Base-by-base conservation (phyloP, 2,329 filamentous ascomycete genomes). In the Ophiostoma tasmaniense region DNA sequence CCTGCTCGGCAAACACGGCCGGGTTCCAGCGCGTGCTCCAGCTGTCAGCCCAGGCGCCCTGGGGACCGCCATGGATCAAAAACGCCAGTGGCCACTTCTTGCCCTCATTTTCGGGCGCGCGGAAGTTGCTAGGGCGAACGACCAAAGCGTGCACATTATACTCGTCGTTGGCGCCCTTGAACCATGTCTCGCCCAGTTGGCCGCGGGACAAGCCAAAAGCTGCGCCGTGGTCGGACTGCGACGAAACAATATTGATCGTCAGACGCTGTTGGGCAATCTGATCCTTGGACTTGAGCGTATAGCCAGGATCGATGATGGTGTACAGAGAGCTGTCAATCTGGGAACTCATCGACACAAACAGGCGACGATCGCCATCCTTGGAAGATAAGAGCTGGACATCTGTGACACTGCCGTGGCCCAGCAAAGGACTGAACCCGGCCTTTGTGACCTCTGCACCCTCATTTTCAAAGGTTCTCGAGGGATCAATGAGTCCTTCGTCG, bases 21-120 rank as follows among this genome's bases (percentile, higher is more conserved):
- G 90, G 89, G 76, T 96, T 96, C 92, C 92, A 96, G 22, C 92
- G 83, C 2, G 89, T 92, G 76, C 85, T 90, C 91, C 92, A 96
- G 35, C 84, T 81, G 74, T 95, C 89, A 39, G 78, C 80, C 89
- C 90, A 94, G 0, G 90, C 86, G 28, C 88, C 86, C 76, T 95
- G 91, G 0, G 92, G 92, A 0, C 92, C 92, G 68, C 92, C 92
- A 75, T 96, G 92, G 71, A 96, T 90, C 59, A 93, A 80, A 75
- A 93, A 89, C 1, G 90, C 87, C 4, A 96, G 81, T 0, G 92
- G 92, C 74, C 94, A 96, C 72, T 86, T 92, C 55, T 68, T 69
- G 39, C 50, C 68, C 64, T 67, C 67, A 62, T 71, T 72, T 77
- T 92, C 89, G 22, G 78, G 81, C 10, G 83, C 78, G 74, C 91